A percentile compares a stretch with the other conserved stretches of the same genome.
Evolutionary conservation across 169 alveolate species (phyloP).

Genomic region (Plasmodium gonderi): DNA sequence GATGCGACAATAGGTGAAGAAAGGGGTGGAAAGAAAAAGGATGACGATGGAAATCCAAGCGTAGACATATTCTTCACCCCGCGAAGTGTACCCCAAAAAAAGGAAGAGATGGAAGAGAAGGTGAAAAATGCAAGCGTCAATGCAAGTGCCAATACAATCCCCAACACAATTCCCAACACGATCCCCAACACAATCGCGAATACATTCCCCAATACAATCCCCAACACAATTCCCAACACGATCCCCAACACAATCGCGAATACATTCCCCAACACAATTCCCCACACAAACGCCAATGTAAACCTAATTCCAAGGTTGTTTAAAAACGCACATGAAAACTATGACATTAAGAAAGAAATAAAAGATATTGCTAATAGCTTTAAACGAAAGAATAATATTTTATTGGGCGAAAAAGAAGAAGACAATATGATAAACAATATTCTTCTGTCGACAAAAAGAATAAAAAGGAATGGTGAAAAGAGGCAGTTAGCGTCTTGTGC

Average conservation of each 20-base stretch:
- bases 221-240: not conserved
- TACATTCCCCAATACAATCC: not conserved
- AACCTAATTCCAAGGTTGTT: slow-evolving; percentile 11
- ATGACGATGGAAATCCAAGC: not conserved
- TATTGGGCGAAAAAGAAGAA: slow-evolving; percentile 26
- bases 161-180: not conserved
- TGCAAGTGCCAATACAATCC: not conserved
- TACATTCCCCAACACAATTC: not conserved
- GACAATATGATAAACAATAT: slow-evolving; percentile 26
- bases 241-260: too few species aligned
- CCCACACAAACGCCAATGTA: not conserved
- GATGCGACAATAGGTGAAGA: not conserved
- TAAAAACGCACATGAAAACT: slow-evolving; percentile 21
- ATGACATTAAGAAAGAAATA: slow-evolving; percentile 52
- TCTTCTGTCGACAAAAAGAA: slow-evolving; percentile 22
- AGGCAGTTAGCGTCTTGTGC: not conserved
- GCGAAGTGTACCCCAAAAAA: not conserved
- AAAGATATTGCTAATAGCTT: slow-evolving; percentile 40
- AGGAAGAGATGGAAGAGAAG: not conserved
- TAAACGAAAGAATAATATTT: slow-evolving; percentile 65
- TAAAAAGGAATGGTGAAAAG: slow-evolving; percentile 7
- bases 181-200: not conserved
- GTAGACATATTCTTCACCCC: slow-evolving; percentile 30
- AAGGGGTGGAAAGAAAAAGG: not conserved
- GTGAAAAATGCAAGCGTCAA: not conserved